phyloP scores from a whole-genome alignment of 352 stramenopile genomes.

The Phytophthora pistaciae region DNA sequence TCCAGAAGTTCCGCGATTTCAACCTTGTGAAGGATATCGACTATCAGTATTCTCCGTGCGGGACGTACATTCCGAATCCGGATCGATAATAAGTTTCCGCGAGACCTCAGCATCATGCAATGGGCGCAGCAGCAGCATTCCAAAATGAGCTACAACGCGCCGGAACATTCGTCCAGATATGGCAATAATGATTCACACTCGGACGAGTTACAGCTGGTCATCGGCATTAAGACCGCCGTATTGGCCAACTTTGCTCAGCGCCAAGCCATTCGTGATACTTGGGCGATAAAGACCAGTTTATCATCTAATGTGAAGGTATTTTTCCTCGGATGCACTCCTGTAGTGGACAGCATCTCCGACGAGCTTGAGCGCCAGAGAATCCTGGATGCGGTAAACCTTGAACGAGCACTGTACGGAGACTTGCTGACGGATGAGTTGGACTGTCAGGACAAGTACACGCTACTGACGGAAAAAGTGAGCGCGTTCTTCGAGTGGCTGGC shows the following conservation, averaged over 20 bases:
- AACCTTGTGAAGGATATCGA: slow-evolving; percentile 82
- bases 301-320: slow-evolving; percentile 21
- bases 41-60: slow-evolving; percentile 80
- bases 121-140: background rate
- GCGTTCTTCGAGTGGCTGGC: slow-evolving; percentile 51
- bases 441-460: slow-evolving; percentile 50
- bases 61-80: slow-evolving; percentile 61
- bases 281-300: slow-evolving; percentile 24
- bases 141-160: background rate
- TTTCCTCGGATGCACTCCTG: slow-evolving; percentile 37
- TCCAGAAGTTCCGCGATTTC: slow-evolving; percentile 76
- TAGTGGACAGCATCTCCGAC: background rate
- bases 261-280: slow-evolving; percentile 50
- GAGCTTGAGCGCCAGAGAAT: background rate
- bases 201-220: slow-evolving; percentile 19
- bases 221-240: slow-evolving; percentile 49
- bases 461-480: slow-evolving; percentile 60
- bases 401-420: slow-evolving; percentile 45
- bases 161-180: background rate
- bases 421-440: slow-evolving; percentile 54
- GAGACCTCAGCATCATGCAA: background rate
- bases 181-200: background rate
- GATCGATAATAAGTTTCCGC: background rate
- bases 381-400: slow-evolving; percentile 18
- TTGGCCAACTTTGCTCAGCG: slow-evolving; percentile 34